Evolutionary conservation across 805 yeast genomes (phyloP).

Genomic region (Saturnispora galanensis): DNA sequence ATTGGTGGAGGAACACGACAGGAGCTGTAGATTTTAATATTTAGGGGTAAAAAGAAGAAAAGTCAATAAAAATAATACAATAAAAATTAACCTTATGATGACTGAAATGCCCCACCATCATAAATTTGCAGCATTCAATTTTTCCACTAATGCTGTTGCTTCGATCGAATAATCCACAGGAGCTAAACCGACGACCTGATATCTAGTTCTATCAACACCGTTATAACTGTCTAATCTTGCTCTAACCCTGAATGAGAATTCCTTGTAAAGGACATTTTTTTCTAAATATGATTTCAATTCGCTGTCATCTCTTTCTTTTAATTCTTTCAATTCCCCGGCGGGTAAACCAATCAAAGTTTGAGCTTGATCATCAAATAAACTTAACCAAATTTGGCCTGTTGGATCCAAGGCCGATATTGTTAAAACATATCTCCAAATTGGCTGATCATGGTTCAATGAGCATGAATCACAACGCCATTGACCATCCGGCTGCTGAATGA

Average conservation of each 20-base stretch:
- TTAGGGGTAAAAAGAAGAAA: constrained; percentile 3
- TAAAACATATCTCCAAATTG: constrained; percentile 71
- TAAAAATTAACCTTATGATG: no score
- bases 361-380: constrained; percentile 83
- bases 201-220: constrained; percentile 67
- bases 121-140: constrained; percentile 29
- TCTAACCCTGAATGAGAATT: constrained; percentile 64
- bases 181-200: constrained; percentile 48
- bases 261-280: constrained; percentile 44
- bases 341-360: constrained; percentile 51
- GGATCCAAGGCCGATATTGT: constrained; percentile 70
- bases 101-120: constrained; percentile 12
- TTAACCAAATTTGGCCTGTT: constrained; percentile 78
- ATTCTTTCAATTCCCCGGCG: constrained; percentile 47
- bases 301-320: constrained; percentile 38
- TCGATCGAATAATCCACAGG: constrained; percentile 50
- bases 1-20: constrained; percentile 56
- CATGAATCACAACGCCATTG: constrained; percentile 94
- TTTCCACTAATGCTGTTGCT: constrained; percentile 44
- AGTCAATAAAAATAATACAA: neutral
- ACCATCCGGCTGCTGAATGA: constrained; percentile 60
- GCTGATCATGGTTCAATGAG: constrained; percentile 55
- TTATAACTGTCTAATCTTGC: constrained; percentile 81
- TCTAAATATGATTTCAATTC: constrained; percentile 20
- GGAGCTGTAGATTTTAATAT: constrained; percentile 37